These are phyloP conservation scores for Diddensiella santjacobensis DNA, from an alignment of 805 yeast species.

Conservation along the genomic window DNA sequence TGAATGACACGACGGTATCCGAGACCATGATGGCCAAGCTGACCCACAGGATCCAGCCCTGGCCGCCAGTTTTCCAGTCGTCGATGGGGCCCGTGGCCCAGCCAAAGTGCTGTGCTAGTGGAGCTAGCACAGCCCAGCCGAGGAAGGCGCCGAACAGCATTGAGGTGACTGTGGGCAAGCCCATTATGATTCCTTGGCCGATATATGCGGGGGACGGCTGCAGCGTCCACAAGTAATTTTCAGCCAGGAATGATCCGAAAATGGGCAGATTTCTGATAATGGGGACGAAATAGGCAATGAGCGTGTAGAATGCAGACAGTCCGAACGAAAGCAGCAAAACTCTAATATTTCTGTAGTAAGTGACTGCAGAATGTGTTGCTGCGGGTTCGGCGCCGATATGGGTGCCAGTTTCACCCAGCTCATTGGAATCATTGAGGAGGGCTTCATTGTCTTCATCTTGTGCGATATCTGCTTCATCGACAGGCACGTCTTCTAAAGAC, in stretches of 20 bases:
- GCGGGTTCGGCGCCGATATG: slow-evolving; percentile 14
- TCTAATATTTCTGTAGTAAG: slow-evolving; percentile 50
- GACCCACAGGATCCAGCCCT: slow-evolving; percentile 97
- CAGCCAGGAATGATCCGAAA: slow-evolving; percentile 64
- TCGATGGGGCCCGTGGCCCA: slow-evolving; percentile 92
- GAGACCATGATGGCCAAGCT: slow-evolving; percentile 90
- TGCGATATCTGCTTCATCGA: slow-evolving; percentile 14
- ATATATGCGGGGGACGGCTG: slow-evolving; percentile 97
- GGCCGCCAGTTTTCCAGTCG: slow-evolving; percentile 92
- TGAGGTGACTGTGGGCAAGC: slow-evolving; percentile 81
- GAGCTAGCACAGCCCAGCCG: slow-evolving; percentile 94
- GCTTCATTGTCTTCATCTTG: slow-evolving; percentile 21
- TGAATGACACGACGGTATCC: slow-evolving; percentile 79
- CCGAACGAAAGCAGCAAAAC: slow-evolving; percentile 58
- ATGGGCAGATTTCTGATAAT: slow-evolving; percentile 64
- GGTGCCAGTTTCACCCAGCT: slow-evolving; percentile 15
- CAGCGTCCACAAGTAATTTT: slow-evolving; percentile 72
- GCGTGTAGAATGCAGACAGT: slow-evolving; percentile 68
- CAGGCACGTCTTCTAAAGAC: slow-evolving; percentile 9
- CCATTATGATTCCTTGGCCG: slow-evolving; percentile 98
- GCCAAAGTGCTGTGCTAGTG: slow-evolving; percentile 58
- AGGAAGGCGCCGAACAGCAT: slow-evolving; percentile 86
- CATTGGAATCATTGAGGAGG: slow-evolving; percentile 7
- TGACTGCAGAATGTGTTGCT: slow-evolving; percentile 17
- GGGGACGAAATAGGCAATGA: slow-evolving; percentile 71